phyloP scores from a whole-genome alignment of 305 asterid species.

The Fraxinus paxiana region DNA sequence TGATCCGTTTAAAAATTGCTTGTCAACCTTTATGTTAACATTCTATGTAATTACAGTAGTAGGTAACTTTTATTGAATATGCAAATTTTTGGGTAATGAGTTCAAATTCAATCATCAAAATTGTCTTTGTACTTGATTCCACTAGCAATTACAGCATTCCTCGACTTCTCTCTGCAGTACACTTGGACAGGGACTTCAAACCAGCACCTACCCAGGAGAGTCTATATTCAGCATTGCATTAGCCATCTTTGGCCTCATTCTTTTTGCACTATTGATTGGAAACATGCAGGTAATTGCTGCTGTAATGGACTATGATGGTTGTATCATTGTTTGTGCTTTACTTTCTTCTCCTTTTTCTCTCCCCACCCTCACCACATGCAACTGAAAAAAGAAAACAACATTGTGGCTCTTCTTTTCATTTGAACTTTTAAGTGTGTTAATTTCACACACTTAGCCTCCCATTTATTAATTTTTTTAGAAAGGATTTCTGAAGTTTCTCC shows the following conservation, averaged over 20 bases:
- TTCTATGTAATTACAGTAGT: background rate
- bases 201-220: slow-evolving; percentile 96
- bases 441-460: background rate
- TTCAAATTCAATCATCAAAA: slow-evolving; percentile 1
- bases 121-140: background rate
- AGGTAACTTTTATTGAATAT: background rate
- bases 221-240: slow-evolving; percentile 91
- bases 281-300: slow-evolving; percentile 84
- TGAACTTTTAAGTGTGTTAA: background rate
- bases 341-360: background rate
- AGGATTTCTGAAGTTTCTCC: background rate
- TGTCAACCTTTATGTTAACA: slow-evolving; percentile 1
- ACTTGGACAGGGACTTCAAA: slow-evolving; percentile 97
- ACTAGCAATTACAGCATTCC: background rate
- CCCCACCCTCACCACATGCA: background rate
- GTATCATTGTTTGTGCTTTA: background rate
- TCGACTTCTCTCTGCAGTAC: slow-evolving; percentile 57
- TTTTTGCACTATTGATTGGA: slow-evolving; percentile 95
- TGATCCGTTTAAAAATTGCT: background rate
- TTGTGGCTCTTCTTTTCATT: background rate
- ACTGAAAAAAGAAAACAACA: background rate
- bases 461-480: background rate
- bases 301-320: background rate
- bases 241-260: slow-evolving; percentile 93
- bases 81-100: background rate